Evolutionary conservation across 2,329 filamentous ascomycete species (phyloP).

Genomic region (Arachnomyces sp.): DNA sequence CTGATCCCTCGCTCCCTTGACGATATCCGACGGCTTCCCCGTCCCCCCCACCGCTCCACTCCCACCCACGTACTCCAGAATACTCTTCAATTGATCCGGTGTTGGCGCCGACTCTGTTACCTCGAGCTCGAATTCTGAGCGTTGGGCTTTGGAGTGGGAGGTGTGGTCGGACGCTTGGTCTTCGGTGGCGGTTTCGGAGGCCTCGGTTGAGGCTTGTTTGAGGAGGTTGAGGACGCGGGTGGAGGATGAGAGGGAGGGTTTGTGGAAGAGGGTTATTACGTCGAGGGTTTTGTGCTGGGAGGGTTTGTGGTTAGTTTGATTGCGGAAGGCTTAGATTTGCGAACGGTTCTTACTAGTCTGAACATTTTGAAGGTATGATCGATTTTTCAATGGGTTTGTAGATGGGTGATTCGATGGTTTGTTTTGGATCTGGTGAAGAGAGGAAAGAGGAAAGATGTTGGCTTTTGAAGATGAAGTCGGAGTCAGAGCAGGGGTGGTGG

Average conservation of each 20-base stretch:
- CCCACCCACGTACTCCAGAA: slow-evolving; percentile 71
- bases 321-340: not conserved
- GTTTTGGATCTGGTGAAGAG: no score
- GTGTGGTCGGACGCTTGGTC: slow-evolving; percentile 65
- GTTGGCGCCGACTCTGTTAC: slow-evolving; percentile 76
- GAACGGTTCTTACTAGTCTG: slow-evolving; percentile 5
- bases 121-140: slow-evolving; percentile 75
- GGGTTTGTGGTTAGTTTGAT: not conserved
- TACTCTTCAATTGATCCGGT: slow-evolving; percentile 70
- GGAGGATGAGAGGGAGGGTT: slow-evolving; percentile 65
- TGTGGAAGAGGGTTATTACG: slow-evolving; percentile 94
- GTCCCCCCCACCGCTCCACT: slow-evolving; percentile 58
- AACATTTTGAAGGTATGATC: slow-evolving; percentile 7
- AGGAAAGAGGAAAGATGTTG: no score
- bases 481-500: no score
- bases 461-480: no score
- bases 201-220: slow-evolving; percentile 68
- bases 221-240: slow-evolving; percentile 66
- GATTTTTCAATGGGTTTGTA: no score
- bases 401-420: no score
- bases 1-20: slow-evolving; percentile 66
- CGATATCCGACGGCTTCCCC: slow-evolving; percentile 54
- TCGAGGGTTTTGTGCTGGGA: slow-evolving; percentile 69
- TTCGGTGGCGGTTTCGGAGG: slow-evolving; percentile 59
- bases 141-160: slow-evolving; percentile 51